Conservation (phyloP, 2,329 filamentous ascomycete genomes). For the Fusarium duplospermum region DNA sequence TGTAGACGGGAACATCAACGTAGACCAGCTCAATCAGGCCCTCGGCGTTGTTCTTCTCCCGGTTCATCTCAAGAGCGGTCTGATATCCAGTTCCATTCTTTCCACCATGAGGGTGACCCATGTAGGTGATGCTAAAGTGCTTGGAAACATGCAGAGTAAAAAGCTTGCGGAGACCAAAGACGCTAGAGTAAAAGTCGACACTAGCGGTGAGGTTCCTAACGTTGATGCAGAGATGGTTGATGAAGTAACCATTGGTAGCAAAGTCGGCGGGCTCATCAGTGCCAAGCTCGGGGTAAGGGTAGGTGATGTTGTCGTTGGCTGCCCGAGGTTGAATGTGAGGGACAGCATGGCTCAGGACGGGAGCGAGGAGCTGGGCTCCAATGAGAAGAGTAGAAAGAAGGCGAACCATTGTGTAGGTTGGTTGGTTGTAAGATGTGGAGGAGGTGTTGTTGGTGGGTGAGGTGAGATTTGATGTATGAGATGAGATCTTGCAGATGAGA, state of each 20-base stretch:
- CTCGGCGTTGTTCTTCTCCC: conserved; percentile 50
- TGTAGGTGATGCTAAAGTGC: conserved; percentile 49
- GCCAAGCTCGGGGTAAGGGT: conserved; percentile 9
- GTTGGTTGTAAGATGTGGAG: not conserved
- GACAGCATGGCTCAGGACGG: not conserved
- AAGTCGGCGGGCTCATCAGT: conserved; percentile 44
- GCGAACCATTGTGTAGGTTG: not conserved
- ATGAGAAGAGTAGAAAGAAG: not conserved
- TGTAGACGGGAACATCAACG: conserved; percentile 35
- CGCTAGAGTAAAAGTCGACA: conserved; percentile 49
- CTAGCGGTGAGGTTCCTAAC: conserved; percentile 47
- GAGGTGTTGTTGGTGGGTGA: not conserved
- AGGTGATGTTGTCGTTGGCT: not conserved
- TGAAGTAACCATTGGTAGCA: conserved; percentile 49
- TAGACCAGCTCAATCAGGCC: conserved; percentile 49
- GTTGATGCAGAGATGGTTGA: conserved; percentile 51
- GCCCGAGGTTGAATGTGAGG: not conserved
- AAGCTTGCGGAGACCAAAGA: conserved; percentile 51
- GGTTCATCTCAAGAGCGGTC: conserved; percentile 46
- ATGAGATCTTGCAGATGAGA: not conserved
- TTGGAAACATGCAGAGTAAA: conserved; percentile 47
- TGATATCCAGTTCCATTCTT: conserved; percentile 53
- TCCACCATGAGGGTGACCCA: conserved; percentile 52
- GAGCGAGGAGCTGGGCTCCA: not conserved
- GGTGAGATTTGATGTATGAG: not conserved